Conservation (phyloP, 176 grass and related monocot genomes). For the Oryza meyeriana region DNA sequence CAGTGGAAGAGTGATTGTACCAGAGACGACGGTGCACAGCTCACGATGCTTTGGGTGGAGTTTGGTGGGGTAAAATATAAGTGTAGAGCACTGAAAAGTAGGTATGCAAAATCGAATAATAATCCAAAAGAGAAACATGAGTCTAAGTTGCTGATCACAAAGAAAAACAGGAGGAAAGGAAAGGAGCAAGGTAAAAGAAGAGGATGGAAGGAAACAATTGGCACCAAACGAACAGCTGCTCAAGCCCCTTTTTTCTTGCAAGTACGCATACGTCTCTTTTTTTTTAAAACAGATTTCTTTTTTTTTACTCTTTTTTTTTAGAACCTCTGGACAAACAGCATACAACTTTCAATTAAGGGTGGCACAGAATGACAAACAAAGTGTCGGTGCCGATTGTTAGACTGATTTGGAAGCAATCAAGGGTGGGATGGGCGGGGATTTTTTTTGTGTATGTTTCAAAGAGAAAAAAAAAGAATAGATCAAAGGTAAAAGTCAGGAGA, state of each 20-base stretch:
- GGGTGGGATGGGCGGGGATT: background rate
- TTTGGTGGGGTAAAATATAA: background rate
- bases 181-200: background rate
- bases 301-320: background rate
- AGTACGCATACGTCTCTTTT: too few species aligned
- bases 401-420: background rate
- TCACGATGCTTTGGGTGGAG: background rate
- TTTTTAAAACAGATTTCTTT: too few species aligned
- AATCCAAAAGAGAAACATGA: background rate
- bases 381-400: background rate
- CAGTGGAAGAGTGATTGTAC: background rate
- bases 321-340: background rate
- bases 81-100: background rate
- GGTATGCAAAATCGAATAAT: conserved; percentile 21
- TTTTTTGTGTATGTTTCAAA: background rate
- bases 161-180: background rate
- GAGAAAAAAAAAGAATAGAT: too few species aligned
- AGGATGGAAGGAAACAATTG: background rate
- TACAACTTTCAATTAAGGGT: conserved; percentile 6
- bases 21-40: background rate
- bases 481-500: background rate
- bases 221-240: background rate
- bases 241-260: background rate
- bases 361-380: background rate
- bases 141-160: conserved; percentile 14